Percentiles rank a stretch among this genome's conserved stretches.
These are phyloP conservation scores for Cutaneotrichosporon cyanovorans DNA, from an alignment of 1,284 basidiomycete genomes.

Conservation along the genomic window DNA sequence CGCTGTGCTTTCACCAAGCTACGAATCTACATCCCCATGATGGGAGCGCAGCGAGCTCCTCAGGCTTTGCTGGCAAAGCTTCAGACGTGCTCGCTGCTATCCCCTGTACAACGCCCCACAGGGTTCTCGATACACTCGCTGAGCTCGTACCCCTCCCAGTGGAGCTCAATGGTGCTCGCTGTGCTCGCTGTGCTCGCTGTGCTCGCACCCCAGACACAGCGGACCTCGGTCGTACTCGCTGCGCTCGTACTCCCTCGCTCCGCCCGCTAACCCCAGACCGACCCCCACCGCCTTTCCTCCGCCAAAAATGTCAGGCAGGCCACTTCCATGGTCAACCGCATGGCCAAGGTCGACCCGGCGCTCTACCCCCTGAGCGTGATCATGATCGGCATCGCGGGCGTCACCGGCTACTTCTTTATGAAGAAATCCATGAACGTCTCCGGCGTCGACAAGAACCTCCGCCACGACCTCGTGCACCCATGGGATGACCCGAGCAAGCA, in stretches of 20 bases:
- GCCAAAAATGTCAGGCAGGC: slow-evolving; percentile 35
- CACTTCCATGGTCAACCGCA: slow-evolving; percentile 40
- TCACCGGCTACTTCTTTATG: slow-evolving; percentile 44
- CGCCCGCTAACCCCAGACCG: slow-evolving; percentile 19
- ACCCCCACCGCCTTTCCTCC: slow-evolving; percentile 36
- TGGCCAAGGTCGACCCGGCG: slow-evolving; percentile 45
- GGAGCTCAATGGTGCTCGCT: too few species aligned
- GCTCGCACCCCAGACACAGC: not conserved
- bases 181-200: too few species aligned
- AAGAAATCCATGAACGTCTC: slow-evolving; percentile 31
- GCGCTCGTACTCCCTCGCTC: too few species aligned
- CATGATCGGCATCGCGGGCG: slow-evolving; percentile 36
- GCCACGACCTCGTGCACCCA: slow-evolving; percentile 36
- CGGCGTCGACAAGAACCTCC: slow-evolving; percentile 28
- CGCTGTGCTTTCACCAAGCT: too few species aligned
- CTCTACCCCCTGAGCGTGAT: slow-evolving; percentile 43
- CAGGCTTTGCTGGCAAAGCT: too few species aligned
- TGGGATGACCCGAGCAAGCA: slow-evolving; percentile 40
- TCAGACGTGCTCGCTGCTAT: too few species aligned
- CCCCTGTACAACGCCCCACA: too few species aligned
- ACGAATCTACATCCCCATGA: too few species aligned
- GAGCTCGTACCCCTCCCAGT: too few species aligned
- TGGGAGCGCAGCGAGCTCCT: too few species aligned
- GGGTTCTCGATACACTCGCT: too few species aligned
- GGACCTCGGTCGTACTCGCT: not conserved